Conservation (phyloP, 2,329 filamentous ascomycete genomes). For the Penicillium hordei region DNA sequence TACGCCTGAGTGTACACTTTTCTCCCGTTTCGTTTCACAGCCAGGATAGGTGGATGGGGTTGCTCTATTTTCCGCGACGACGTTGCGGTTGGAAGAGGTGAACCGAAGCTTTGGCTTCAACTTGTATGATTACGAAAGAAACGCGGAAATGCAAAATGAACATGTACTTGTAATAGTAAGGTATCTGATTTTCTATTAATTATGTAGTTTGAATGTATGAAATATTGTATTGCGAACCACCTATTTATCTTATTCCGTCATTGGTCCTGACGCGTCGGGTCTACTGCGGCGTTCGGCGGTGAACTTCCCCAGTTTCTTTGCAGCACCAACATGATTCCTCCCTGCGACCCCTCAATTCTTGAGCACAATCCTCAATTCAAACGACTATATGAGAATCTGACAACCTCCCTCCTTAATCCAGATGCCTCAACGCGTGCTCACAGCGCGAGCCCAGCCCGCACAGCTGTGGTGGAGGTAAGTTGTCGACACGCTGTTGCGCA, state of each 20-base stretch:
- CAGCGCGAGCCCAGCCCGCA: slow-evolving; percentile 32
- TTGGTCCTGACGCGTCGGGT: not conserved
- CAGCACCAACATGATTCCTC: slow-evolving; percentile 42
- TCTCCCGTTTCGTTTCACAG: slow-evolving; percentile 1
- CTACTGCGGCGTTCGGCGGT: slow-evolving; percentile 22
- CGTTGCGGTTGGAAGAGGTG: slow-evolving; percentile 16
- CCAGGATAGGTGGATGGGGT: slow-evolving; percentile 1
- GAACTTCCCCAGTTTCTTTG: slow-evolving; percentile 15
- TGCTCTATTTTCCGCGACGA: slow-evolving; percentile 17
- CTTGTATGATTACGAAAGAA: slow-evolving; percentile 43
- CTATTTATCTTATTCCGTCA: not conserved
- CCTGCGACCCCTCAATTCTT: slow-evolving; percentile 41
- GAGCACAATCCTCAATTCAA: slow-evolving; percentile 46
- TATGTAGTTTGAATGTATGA: not conserved
- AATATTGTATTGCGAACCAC: not conserved
- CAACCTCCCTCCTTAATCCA: slow-evolving; percentile 37
- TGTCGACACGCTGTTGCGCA: not conserved
- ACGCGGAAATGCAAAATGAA: slow-evolving; percentile 36
- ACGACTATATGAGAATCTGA: slow-evolving; percentile 42
- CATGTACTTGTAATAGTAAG: slow-evolving; percentile 21
- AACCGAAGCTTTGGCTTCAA: slow-evolving; percentile 21
- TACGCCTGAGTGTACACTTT: slow-evolving; percentile 9
- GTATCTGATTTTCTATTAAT: not conserved
- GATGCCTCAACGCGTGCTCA: slow-evolving; percentile 43
- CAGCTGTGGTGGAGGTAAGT: slow-evolving; percentile 36